These are phyloP conservation scores for Neurospora sp. DNA, from an alignment of 2,329 filamentous ascomycete species.

Conservation along the genomic window DNA sequence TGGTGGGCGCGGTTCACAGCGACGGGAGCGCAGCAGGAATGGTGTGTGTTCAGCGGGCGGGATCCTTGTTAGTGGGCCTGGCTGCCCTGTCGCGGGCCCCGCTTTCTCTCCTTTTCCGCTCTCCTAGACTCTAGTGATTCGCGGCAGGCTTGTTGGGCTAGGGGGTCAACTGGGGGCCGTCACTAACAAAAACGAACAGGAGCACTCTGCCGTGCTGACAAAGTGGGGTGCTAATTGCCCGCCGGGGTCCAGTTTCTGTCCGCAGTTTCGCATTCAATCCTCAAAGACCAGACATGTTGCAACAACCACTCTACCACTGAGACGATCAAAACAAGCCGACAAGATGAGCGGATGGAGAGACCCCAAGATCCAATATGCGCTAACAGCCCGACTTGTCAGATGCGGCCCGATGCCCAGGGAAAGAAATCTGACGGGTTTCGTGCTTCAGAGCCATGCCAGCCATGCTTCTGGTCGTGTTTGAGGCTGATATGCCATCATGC, in stretches of 20 bases:
- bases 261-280: not conserved
- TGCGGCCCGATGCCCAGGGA: not conserved
- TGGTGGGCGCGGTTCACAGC: not conserved
- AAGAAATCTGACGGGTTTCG: not conserved
- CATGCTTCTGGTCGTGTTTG: not conserved
- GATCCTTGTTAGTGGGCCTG: not conserved
- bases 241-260: not conserved
- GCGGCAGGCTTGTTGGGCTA: not conserved
- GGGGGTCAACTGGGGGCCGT: not conserved
- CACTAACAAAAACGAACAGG: not conserved
- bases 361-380: not conserved
- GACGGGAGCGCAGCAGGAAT: not conserved
- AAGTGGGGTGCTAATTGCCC: not conserved
- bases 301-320: not conserved
- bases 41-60: not conserved
- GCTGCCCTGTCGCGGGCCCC: not conserved
- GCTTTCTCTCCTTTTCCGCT: not conserved
- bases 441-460: not conserved
- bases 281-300: not conserved
- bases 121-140: not conserved
- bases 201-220: not conserved
- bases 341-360: not conserved
- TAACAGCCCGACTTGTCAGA: not conserved
- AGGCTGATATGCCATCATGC: not conserved
- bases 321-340: not conserved